Evolutionary conservation across 331 rosid species (phyloP).

Genomic region (Quercus phellos): DNA sequence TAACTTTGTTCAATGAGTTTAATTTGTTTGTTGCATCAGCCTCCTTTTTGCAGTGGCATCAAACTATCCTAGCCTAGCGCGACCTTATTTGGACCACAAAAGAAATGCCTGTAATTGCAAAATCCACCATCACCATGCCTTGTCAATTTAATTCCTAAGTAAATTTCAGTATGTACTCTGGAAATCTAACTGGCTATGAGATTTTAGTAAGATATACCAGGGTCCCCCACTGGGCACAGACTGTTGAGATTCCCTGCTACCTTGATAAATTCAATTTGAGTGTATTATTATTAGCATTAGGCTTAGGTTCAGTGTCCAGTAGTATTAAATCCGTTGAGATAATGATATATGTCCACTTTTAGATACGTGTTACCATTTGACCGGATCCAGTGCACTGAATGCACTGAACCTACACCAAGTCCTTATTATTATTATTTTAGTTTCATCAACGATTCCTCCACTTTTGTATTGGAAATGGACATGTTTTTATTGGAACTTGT

Average conservation of each 20-base stretch:
- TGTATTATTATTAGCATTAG: background rate
- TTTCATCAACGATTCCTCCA: too few relatives aligned
- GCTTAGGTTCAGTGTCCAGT: fast-evolving
- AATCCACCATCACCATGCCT: background rate
- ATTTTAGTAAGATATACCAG: background rate
- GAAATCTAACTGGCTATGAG: background rate
- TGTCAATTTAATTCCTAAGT: background rate
- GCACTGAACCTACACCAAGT: too few relatives aligned
- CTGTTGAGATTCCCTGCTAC: background rate
- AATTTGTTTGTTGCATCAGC: background rate
- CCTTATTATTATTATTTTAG: too few relatives aligned
- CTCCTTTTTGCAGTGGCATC: background rate
- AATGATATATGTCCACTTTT: too few relatives aligned
- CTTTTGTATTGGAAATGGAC: too few relatives aligned
- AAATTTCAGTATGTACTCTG: background rate
- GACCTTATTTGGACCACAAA: background rate
- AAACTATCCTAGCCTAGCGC: background rate
- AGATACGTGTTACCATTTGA: fast-evolving
- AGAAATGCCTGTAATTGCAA: background rate
- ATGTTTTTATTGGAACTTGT: background rate
- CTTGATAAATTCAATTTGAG: background rate
- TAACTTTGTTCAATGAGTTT: background rate
- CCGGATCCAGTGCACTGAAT: fast-evolving
- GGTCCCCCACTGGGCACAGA: background rate
- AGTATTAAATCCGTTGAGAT: fast-evolving